Conservation (phyloP, 2,329 filamentous ascomycete genomes). For the Xylaria arbuscula region DNA sequence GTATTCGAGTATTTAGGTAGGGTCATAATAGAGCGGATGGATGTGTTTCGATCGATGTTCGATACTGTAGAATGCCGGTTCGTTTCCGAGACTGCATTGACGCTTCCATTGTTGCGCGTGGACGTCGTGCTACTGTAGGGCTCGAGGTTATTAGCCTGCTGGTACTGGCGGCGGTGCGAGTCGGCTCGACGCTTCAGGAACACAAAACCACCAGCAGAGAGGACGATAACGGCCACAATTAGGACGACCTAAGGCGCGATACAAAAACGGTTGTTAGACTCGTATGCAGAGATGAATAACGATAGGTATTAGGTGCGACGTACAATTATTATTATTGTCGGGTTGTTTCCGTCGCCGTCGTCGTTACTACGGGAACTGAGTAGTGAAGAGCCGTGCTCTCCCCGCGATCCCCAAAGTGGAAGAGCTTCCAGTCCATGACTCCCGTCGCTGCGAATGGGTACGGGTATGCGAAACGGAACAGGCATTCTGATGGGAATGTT, state of each 20-base stretch:
- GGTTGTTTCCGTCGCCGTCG: background rate
- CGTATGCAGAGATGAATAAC: background rate
- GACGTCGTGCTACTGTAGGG: conserved; percentile 33
- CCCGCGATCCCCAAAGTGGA: conserved; percentile 20
- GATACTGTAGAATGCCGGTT: conserved; percentile 48
- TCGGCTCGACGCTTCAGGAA: conserved; percentile 35
- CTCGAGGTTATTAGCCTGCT: conserved; percentile 27
- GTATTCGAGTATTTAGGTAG: conserved; percentile 84
- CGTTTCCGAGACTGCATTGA: conserved; percentile 45
- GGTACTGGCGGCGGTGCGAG: conserved; percentile 19
- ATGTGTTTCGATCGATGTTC: conserved; percentile 81
- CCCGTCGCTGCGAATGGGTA: conserved; percentile 35
- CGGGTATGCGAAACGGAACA: conserved; percentile 44
- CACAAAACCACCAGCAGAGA: conserved; percentile 34
- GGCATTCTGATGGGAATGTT: conserved; percentile 37
- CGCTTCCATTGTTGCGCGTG: conserved; percentile 27
- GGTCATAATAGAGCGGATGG: conserved; percentile 93
- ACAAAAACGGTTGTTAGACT: conserved; percentile 19
- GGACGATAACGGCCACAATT: conserved; percentile 37
- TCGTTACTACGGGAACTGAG: background rate
- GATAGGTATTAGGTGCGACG: conserved; percentile 11
- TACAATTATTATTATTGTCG: conserved; percentile 35
- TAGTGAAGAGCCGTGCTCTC: background rate
- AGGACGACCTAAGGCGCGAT: conserved; percentile 39
- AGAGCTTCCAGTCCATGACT: conserved; percentile 22